These are phyloP conservation scores for Fusarium tupiense DNA, from an alignment of 2,329 filamentous ascomycete genomes.

Conservation along the genomic window DNA sequence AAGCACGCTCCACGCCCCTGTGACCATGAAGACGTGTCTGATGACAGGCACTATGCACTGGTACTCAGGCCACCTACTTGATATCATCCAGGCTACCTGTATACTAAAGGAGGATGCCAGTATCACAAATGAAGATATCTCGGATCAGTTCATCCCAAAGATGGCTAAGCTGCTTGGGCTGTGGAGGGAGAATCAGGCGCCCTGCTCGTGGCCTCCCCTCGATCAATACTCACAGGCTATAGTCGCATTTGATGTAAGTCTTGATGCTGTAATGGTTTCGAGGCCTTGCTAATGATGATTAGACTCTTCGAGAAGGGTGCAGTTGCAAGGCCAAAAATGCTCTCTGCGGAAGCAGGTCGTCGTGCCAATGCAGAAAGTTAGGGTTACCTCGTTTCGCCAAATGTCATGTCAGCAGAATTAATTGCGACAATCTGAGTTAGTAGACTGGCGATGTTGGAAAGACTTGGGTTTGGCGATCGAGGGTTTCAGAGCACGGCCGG, in stretches of 20 bases:
- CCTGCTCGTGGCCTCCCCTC: background rate
- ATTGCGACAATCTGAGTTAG: background rate
- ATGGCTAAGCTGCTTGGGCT: background rate
- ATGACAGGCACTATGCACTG: background rate
- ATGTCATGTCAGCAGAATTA: rapidly evolving
- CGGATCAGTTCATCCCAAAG: background rate
- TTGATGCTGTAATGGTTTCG: background rate
- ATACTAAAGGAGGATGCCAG: background rate
- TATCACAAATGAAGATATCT: background rate
- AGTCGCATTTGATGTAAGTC: background rate
- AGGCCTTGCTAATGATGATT: background rate
- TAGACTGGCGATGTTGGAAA: background rate
- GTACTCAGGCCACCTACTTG: background rate
- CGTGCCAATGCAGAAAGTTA: background rate
- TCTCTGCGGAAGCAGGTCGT: background rate
- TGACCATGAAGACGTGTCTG: background rate
- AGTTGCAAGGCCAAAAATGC: background rate
- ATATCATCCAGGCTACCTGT: background rate
- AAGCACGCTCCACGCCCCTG: background rate
- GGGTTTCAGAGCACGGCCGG: no score
- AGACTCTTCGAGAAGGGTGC: background rate
- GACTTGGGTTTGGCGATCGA: background rate
- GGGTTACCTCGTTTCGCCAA: background rate
- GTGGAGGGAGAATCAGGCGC: background rate
- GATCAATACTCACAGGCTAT: background rate